Evolutionary conservation across 257 asterid genomes (phyloP).

Genomic region (Solanum rostratum): DNA sequence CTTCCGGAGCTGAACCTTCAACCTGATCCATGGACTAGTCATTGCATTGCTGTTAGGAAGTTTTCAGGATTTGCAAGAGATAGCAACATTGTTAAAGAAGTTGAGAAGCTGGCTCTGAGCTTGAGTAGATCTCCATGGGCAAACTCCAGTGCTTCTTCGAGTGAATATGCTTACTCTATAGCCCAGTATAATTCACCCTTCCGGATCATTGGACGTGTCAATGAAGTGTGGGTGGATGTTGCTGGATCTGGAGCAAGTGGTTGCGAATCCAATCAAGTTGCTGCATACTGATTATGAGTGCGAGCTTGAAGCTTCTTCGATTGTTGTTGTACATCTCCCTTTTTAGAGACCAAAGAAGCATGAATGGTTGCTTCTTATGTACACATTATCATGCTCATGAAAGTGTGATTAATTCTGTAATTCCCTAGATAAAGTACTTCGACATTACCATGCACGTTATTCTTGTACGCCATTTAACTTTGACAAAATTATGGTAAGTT

Average conservation of each 20-base stretch:
- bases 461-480: neutral
- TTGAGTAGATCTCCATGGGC: slow-evolving; percentile 65
- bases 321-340: neutral
- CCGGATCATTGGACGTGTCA: slow-evolving; percentile 40
- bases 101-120: slow-evolving; percentile 59
- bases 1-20: slow-evolving; percentile 62
- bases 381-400: neutral
- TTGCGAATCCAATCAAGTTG: slow-evolving; percentile 28
- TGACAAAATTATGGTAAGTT: neutral
- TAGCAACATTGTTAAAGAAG: slow-evolving; percentile 62
- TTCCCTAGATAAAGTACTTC: neutral
- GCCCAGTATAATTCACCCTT: slow-evolving; percentile 74
- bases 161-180: slow-evolving; percentile 57
- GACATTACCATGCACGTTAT: neutral
- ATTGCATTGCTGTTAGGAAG: slow-evolving; percentile 63
- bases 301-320: neutral
- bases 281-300: slow-evolving; percentile 20
- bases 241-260: slow-evolving; percentile 35
- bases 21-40: slow-evolving; percentile 45
- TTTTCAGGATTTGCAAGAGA: slow-evolving; percentile 84
- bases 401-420: neutral
- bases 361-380: neutral
- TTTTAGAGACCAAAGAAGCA: neutral
- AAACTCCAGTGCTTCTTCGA: slow-evolving; percentile 31
- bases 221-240: slow-evolving; percentile 89